Evolutionary conservation across 371 early-diverging fungal genomes (phyloP).

Genomic region (Actinomortierella ambigua): DNA sequence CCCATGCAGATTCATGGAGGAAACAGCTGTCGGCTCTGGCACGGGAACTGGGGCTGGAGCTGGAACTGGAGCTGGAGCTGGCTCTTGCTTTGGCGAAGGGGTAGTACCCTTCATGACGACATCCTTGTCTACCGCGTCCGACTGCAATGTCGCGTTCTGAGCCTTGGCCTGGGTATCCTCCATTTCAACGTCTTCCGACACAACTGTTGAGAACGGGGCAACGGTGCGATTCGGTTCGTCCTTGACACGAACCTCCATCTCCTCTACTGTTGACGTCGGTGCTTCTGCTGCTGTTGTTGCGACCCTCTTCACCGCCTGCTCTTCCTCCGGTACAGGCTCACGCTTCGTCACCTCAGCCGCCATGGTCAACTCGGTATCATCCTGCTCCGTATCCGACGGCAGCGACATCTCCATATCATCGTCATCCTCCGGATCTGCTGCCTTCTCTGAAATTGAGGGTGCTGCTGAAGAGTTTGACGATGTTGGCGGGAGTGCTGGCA

Average conservation of each 20-base stretch:
- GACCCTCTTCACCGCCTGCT: neutral
- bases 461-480: neutral
- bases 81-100: neutral
- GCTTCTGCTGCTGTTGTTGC: neutral
- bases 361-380: neutral
- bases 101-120: neutral
- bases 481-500: neutral
- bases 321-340: neutral
- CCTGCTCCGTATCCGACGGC: too few relatives aligned
- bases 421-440: too few relatives aligned
- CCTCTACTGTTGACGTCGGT: neutral
- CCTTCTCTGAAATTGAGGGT: too few relatives aligned
- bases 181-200: constrained; percentile 11
- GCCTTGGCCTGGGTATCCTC: neutral
- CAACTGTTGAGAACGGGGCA: neutral
- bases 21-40: constrained; percentile 7
- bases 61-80: neutral
- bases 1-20: too few relatives aligned
- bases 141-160: neutral
- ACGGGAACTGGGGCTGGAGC: constrained; percentile 12
- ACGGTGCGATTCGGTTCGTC: neutral
- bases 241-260: neutral
- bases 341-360: neutral
- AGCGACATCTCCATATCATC: too few relatives aligned
- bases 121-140: neutral